Conservation (phyloP, 345 rosid species). For the Hevea brasiliensis region DNA sequence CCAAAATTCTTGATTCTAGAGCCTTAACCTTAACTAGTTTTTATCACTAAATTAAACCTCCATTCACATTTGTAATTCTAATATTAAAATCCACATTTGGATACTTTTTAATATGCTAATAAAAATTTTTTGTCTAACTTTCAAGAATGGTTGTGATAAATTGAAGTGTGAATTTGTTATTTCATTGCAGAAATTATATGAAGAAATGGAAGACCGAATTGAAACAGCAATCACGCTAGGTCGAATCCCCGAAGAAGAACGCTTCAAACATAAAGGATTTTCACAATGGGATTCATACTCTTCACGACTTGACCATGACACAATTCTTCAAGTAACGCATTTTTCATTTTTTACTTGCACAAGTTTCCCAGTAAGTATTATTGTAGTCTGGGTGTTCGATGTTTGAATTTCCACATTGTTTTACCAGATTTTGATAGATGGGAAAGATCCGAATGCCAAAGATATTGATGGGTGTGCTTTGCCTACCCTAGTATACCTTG, state of each 20-base stretch:
- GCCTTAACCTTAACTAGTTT: no score
- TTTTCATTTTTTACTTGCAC: background rate
- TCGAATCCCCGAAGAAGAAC: constrained; percentile 25
- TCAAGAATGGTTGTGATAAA: no score
- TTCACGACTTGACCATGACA: constrained; percentile 33
- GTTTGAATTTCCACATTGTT: background rate
- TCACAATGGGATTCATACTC: constrained; percentile 32
- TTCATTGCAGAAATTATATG: constrained; percentile 28
- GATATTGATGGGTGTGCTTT: constrained; percentile 37
- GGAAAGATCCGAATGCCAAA: constrained; percentile 21
- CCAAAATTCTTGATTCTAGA: no score
- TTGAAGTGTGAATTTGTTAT: no score
- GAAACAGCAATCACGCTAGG: constrained; percentile 28
- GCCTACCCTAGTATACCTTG: constrained; percentile 46
- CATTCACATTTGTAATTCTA: no score
- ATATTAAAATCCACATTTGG: no score
- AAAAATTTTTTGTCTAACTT: no score
- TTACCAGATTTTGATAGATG: constrained; percentile 23
- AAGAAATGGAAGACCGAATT: constrained; percentile 31
- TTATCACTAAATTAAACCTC: no score
- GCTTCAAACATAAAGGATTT: constrained; percentile 31
- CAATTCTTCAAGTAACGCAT: constrained; percentile 35
- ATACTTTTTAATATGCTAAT: no score
- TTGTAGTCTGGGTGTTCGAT: background rate
- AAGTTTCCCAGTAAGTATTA: no score